Percentiles rank a stretch among this genome's conserved stretches.
phyloP scores from a whole-genome alignment of 2,329 filamentous ascomycete genomes.

The Dothidotthia symphoricarpi region DNA sequence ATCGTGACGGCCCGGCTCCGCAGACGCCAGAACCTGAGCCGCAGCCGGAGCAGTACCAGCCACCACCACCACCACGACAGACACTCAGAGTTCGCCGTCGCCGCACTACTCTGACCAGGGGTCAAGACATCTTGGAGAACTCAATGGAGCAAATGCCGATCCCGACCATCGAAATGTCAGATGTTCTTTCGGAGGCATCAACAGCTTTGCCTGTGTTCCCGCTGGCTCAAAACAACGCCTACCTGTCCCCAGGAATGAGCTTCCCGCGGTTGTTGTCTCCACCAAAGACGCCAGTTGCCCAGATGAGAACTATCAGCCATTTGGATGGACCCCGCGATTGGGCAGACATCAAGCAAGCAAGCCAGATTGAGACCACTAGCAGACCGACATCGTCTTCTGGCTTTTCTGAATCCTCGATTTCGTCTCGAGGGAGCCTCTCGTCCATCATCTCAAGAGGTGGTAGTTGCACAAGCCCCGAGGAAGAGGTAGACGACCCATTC shows the following conservation, averaged over 20 bases:
- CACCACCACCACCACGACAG: slow-evolving; percentile 48
- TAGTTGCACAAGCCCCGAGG: slow-evolving; percentile 62
- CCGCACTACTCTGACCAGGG: slow-evolving; percentile 37
- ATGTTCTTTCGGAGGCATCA: slow-evolving; percentile 32
- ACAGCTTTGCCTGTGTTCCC: slow-evolving; percentile 26
- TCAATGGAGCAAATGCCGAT: slow-evolving; percentile 39
- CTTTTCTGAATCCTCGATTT: slow-evolving; percentile 62
- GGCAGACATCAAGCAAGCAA: slow-evolving; percentile 32
- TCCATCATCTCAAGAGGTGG: slow-evolving; percentile 59
- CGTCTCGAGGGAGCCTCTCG: slow-evolving; percentile 57
- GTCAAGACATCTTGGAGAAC: slow-evolving; percentile 24
- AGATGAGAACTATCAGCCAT: slow-evolving; percentile 33
- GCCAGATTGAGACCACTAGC: slow-evolving; percentile 47
- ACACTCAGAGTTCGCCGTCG: slow-evolving; percentile 51
- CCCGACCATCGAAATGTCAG: slow-evolving; percentile 52
- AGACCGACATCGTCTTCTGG: slow-evolving; percentile 59
- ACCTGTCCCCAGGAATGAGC: slow-evolving; percentile 44
- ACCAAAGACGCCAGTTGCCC: slow-evolving; percentile 51
- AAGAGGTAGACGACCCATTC: slow-evolving; percentile 59
- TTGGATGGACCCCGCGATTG: slow-evolving; percentile 33
- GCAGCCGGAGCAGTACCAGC: slow-evolving; percentile 36
- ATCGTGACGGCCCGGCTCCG: slow-evolving; percentile 46
- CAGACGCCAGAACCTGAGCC: slow-evolving; percentile 48
- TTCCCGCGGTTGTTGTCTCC: slow-evolving; percentile 45
- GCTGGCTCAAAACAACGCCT: slow-evolving; percentile 34